These are phyloP conservation scores for Penicillium sp. DNA, from an alignment of 2,329 filamentous ascomycete species.

Conservation along the genomic window DNA sequence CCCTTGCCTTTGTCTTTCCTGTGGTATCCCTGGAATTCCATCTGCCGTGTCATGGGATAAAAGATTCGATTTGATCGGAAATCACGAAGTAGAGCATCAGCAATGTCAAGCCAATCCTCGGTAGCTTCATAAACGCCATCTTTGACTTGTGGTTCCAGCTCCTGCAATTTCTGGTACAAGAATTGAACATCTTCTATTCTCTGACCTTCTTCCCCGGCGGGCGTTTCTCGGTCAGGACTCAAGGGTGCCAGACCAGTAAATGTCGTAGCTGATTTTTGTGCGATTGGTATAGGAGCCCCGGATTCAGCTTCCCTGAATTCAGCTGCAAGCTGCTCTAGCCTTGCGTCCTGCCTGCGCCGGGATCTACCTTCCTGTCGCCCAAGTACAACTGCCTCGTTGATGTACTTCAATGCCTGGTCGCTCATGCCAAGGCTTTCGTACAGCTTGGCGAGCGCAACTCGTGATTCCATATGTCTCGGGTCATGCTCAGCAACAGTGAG, in stretches of 20 bases:
- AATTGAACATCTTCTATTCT: conserved; percentile 46
- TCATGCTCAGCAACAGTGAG: conserved; percentile 72
- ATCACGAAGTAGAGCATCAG: conserved; percentile 58
- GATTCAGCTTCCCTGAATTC: conserved; percentile 33
- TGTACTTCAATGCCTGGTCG: conserved; percentile 74
- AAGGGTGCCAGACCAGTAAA: background rate
- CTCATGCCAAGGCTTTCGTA: conserved; percentile 74
- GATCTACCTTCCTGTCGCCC: conserved; percentile 45
- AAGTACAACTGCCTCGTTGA: conserved; percentile 71
- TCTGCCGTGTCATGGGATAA: conserved; percentile 55
- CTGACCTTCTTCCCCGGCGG: conserved; percentile 28
- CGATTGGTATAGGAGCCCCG: conserved; percentile 17
- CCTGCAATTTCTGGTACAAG: conserved; percentile 48
- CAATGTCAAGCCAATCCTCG: conserved; percentile 60
- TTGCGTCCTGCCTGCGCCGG: conserved; percentile 35
- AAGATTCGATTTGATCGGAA: conserved; percentile 62
- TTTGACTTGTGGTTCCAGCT: conserved; percentile 50
- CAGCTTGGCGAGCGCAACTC: conserved; percentile 77
- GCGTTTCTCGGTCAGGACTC: background rate
- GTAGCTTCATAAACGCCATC: conserved; percentile 51
- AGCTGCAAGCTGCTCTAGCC: conserved; percentile 42
- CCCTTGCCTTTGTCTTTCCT: conserved; percentile 39
- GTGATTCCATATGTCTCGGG: conserved; percentile 70
- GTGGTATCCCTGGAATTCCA: conserved; percentile 51
- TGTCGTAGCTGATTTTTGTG: conserved; percentile 14